Base-by-base conservation (phyloP, 2,329 filamentous ascomycete species). In the Beauveria sp. region DNA sequence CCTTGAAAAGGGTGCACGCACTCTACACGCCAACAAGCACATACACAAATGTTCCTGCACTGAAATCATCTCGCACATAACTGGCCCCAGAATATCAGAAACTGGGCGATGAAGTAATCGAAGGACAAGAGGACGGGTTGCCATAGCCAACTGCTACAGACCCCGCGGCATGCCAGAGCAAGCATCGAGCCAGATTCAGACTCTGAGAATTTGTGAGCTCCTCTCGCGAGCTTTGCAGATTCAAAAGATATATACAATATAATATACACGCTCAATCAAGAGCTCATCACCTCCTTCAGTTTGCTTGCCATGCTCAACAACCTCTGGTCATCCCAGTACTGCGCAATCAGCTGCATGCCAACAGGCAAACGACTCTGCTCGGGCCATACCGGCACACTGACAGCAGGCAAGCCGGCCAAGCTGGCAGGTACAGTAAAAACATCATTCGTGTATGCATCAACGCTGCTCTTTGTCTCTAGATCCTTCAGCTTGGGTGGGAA, bases 371-470 rank as follows among this genome's bases (percentile, higher is more conserved):
- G 63, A 40, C 67, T 75, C 18, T 69, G 71, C n/a, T 71, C 67
- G 2, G 72, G 70, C 22, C 64, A 65, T 64, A 71, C 62, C 0
- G 94, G 93, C 12, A 99, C 80, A 66, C 89, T 97, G 55, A 97
- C 83, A 12, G 92, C 90, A 3, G 94, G 94, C 60, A 99, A 77
- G 0, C 94, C 94, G 0, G 93, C 94, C 65, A 99, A 77, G 75
- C 92, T 97, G 2, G 93, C 92, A 1, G 94, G 94, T 1, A 99
- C 93, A 0, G 94, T 97, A 68, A 97, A 93, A 1, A 97, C 88
- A 75, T 99, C 94, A 69, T 94, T 96, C 79, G 90, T 89, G 70
- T 97, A 97, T 1, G 83, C 83, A 67, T 93, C 86, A n/a, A 96
- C 76, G 10, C 81, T 78, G 51, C 75, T 79, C 71, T 84, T 79